Evolutionary conservation across 2,329 filamentous ascomycete species (phyloP), one percentile per base, ranked within the genome.

Genomic region (Boeremia exigua): DNA sequence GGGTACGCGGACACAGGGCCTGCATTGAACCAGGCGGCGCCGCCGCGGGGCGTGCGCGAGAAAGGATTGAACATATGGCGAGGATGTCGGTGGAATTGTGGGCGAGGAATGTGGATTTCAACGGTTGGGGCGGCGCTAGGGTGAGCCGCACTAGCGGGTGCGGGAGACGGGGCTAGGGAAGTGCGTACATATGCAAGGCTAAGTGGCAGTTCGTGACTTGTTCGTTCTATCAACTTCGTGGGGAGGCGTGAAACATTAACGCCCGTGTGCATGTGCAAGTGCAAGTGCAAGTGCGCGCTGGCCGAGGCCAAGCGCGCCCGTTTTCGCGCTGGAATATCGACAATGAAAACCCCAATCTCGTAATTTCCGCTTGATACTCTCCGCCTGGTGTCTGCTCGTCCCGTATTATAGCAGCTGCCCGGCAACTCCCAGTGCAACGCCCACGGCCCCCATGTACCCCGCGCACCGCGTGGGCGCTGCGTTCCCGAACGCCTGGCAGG

Each of bases 401-500:
- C 19, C 5, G 1, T 3, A 15, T 57, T 58, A 47, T 15, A 74
- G 47, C 40, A 74, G 44, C 56, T 69, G 65, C 1, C 80, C 80
- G 3, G 78, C 77, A 58, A 81, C 70, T 0, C 80, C 81, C 57
- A 82, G 47, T 2, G 60, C 66, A 23, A 68, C 63, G n/a, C 62
- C 63, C 27, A 61, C 59, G 3, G 56, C 62, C 50, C 69, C 59
- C n/a, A 54, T 53, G 34, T 67, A 66, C 33, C 61, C 59, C 12
- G 54, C 60, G 36, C 60, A 65, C 27, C 61, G 59, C 34, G 46
- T 51, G 2, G 61, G 40, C 52, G 57, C 64, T 6, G 61, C 64
- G 77, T 80, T 65, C 25, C 33, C 73, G 62, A 78, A 77, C 30
- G 69, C 65, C 28, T 66, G 68, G 62, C 82, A 84, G 30, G 81